Base-by-base conservation (phyloP, 2,329 filamentous ascomycete species). In the Talaromyces sp. region DNA sequence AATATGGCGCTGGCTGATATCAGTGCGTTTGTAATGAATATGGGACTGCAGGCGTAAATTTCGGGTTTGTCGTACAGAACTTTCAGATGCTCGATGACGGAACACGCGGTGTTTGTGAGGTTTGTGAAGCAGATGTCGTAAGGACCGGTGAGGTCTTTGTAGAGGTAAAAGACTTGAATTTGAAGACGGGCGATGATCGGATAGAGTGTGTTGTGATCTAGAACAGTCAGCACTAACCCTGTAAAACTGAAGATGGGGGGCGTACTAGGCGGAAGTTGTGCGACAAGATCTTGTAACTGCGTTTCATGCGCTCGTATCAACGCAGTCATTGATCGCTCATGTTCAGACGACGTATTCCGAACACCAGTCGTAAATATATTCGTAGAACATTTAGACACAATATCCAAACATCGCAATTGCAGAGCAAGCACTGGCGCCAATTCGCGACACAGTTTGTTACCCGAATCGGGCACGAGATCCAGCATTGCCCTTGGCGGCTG, bases 301-400 rank as follows among this genome's bases (percentile, higher is more conserved):
- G 60, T 62, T 50, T 76, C 73, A 51, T 70, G 76, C 5, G 66
- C 64, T 17, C 68, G 67, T 17, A 77, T 61, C 13, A 77, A 46
- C 25, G 71, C 67, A 41, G 74, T 70, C 33, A 77, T 63, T 5
- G 69, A 64, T 7, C 69, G 67, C 54, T 77, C 75, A 51, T 75
- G 73, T 7, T 76, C 72, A 0, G 63, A 15, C 0, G 69, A 67
- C 67, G 77, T 71, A n/a, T 62, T 63, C 5, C 72, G 69, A 7
- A 77, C 61, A 2, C 75, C 74, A 59, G 73, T 73, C 54, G 75
- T 69, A 13, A 70, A 61, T 2, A 73, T 67, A 0, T 70, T 70
- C 2, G 68, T 66, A 17, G 70, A 70, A 58, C 73, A 75, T 58
- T 68, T 67, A 1, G 70, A 66, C 45, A 74, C 63, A 15, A 73